Evolutionary conservation across 345 rosid species (phyloP).

Genomic region (Fremontodendron californicum): DNA sequence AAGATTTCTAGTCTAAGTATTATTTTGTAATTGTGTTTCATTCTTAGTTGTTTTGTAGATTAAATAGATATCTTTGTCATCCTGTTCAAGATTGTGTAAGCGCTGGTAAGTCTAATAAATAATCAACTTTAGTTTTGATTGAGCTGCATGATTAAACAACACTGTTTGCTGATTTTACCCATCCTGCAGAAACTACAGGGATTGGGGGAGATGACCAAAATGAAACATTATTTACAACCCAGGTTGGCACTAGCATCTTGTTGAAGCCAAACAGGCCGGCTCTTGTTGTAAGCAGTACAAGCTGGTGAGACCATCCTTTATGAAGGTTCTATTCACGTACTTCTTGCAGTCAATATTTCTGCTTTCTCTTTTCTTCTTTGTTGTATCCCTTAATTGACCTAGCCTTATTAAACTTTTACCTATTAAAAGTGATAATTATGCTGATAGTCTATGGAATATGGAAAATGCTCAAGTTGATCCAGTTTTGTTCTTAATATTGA

Average conservation of each 20-base stretch:
- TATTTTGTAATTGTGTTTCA: constrained; percentile 20
- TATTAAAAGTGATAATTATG: not conserved
- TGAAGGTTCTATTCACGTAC: not conserved
- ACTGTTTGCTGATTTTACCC: not conserved
- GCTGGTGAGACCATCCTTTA: constrained; percentile 59
- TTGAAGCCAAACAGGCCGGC: constrained; percentile 80
- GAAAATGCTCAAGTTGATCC: constrained; percentile 4
- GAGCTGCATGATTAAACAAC: constrained; percentile 6
- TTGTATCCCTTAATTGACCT: not conserved
- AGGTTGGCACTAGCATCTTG: constrained; percentile 31
- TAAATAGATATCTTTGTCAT: constrained; percentile 49
- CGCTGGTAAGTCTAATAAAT: constrained; percentile 40
- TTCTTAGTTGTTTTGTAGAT: constrained; percentile 78
- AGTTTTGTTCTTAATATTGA: not conserved
- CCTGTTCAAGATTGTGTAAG: constrained; percentile 59
- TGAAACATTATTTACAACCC: constrained; percentile 65
- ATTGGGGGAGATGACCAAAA: constrained; percentile 27
- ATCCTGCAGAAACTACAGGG: constrained; percentile 23
- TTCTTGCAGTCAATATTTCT: not conserved
- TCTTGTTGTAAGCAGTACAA: constrained; percentile 95
- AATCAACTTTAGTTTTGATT: constrained; percentile 13
- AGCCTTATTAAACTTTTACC: not conserved
- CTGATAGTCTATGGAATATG: not conserved
- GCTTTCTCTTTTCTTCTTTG: constrained; percentile 1
- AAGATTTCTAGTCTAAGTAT: not conserved